These are phyloP conservation scores for Mycena galericulata DNA, from an alignment of 768 basidiomycete genomes.

Conservation along the genomic window DNA sequence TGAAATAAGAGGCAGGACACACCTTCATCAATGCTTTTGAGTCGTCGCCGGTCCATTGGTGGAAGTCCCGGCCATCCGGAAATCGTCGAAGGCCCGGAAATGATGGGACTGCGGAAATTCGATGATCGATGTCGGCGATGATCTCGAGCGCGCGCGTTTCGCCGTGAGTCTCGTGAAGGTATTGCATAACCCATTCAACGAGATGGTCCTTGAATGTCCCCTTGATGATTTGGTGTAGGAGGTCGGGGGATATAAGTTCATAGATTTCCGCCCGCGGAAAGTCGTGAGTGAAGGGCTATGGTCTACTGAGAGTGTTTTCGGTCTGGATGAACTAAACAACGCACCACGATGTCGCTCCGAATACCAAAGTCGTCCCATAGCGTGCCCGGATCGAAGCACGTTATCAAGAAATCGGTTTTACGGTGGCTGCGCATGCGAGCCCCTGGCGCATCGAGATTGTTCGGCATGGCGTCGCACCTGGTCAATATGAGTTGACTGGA, in stretches of 20 bases:
- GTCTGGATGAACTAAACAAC: slow-evolving; percentile 15
- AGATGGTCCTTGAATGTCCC: slow-evolving; percentile 57
- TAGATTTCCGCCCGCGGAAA: slow-evolving; percentile 47
- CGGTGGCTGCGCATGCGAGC: slow-evolving; percentile 32
- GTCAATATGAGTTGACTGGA: background rate
- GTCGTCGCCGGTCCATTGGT: slow-evolving; percentile 48
- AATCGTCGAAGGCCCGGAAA: slow-evolving; percentile 38
- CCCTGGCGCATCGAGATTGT: background rate
- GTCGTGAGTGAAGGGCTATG: background rate
- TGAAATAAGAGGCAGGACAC: too few relatives aligned
- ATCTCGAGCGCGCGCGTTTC: background rate
- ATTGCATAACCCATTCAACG: slow-evolving; percentile 47
- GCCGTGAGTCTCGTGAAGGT: background rate
- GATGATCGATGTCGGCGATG: slow-evolving; percentile 2
- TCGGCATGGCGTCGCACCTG: background rate
- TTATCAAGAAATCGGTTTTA: background rate
- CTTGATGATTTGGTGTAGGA: slow-evolving; percentile 56
- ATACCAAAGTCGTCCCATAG: slow-evolving; percentile 52
- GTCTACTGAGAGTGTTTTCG: background rate
- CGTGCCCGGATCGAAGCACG: slow-evolving; percentile 29
- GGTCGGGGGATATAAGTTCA: slow-evolving; percentile 47
- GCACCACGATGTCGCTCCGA: slow-evolving; percentile 45
- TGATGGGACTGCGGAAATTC: slow-evolving; percentile 28
- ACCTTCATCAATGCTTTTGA: slow-evolving; percentile 50
- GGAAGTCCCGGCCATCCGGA: slow-evolving; percentile 39